Conservation (phyloP, 208 protist genomes). For the Acanthamoeba lenticulata region DNA sequence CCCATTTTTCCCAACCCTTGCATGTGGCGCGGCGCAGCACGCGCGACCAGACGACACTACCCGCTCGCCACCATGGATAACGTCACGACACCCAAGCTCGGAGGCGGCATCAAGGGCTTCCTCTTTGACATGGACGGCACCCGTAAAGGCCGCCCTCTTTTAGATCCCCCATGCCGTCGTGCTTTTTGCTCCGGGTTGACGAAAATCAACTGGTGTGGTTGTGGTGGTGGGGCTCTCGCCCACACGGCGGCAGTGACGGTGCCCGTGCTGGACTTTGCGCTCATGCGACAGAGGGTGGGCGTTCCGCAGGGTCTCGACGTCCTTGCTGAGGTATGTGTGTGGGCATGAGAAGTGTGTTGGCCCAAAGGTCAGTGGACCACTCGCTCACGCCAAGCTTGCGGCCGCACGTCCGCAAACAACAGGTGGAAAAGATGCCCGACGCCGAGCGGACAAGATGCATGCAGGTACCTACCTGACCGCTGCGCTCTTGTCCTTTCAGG, state of each 20-base stretch:
- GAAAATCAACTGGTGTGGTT: background rate
- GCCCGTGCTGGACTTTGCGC: background rate
- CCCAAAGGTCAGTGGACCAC: too few relatives aligned
- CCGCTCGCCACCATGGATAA: background rate
- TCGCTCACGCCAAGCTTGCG: background rate
- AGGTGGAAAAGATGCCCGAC: conserved; percentile 17
- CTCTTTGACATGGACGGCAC: conserved; percentile 58
- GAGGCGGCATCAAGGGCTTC: background rate
- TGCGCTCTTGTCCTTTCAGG: background rate
- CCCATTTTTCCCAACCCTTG: background rate
- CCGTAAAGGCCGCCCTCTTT: background rate
- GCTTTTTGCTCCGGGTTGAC: background rate
- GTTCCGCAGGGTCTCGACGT: conserved; percentile 1
- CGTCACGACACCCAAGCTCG: background rate
- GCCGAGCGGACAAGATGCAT: background rate
- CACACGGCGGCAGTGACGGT: background rate
- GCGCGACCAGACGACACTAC: background rate
- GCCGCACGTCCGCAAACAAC: background rate
- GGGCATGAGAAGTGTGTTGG: too few relatives aligned
- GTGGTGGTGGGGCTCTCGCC: too few relatives aligned
- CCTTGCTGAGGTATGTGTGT: background rate
- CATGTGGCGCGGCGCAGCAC: background rate
- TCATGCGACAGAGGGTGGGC: background rate
- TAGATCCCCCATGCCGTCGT: background rate
- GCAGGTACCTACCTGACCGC: background rate